Evolutionary conservation across 495 filamentous ascomycete genomes (phyloP).

Genomic region (Neurospora terricola): DNA sequence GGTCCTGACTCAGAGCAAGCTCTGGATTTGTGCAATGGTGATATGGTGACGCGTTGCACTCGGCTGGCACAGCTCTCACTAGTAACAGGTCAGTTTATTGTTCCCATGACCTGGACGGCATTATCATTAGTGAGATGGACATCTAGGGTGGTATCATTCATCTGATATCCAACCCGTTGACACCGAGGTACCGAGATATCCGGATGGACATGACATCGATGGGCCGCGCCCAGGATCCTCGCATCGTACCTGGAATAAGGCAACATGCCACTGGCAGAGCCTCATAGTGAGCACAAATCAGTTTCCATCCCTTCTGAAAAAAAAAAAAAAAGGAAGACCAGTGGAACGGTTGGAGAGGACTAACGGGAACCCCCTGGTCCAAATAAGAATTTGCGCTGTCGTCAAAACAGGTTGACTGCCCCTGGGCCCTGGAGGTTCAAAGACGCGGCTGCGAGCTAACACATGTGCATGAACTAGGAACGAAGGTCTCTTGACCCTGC

Average conservation of each 20-base stretch:
- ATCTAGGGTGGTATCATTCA: neutral
- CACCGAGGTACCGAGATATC: neutral
- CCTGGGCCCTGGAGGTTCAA: neutral
- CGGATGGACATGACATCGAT: neutral
- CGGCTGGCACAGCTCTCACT: neutral
- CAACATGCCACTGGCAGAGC: neutral
- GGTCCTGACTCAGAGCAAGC: neutral
- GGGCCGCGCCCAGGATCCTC: neutral
- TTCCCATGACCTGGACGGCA: neutral
- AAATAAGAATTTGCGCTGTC: neutral
- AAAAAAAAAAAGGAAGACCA: neutral
- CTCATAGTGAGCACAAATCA: neutral
- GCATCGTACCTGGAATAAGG: neutral
- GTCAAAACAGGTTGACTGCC: neutral
- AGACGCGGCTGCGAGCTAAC: neutral
- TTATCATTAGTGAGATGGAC: neutral
- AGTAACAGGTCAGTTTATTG: neutral
- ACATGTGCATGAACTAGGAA: neutral
- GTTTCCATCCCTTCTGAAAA: neutral
- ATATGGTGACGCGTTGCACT: neutral
- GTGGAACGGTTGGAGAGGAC: neutral
- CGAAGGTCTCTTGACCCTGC: neutral
- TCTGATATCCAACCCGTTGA: neutral
- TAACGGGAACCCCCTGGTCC: neutral
- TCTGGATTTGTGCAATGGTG: neutral